These are phyloP conservation scores for Tylopilus vinaceipallidus DNA, from an alignment of 768 basidiomycete species.

Conservation along the genomic window DNA sequence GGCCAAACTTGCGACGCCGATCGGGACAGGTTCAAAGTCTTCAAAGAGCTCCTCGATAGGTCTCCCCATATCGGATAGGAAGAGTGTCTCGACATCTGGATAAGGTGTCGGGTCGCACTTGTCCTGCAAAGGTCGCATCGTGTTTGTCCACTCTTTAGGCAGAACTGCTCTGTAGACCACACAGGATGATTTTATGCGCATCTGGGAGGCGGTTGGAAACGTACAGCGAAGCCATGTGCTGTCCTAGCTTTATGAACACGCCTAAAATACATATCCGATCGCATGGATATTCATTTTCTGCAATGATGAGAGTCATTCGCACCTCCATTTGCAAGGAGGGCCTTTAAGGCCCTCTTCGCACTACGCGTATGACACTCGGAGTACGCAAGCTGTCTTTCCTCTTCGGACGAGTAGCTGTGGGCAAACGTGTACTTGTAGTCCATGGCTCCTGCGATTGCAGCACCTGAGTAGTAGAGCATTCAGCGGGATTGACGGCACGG, in stretches of 20 bases:
- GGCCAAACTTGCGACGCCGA: constrained; percentile 94
- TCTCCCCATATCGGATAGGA: constrained; percentile 74
- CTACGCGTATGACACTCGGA: constrained; percentile 84
- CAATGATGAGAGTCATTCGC: constrained; percentile 18
- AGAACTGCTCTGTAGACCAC: constrained; percentile 44
- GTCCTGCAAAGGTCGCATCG: constrained; percentile 75
- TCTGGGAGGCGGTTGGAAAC: constrained; percentile 25
- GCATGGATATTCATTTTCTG: neutral
- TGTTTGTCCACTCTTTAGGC: constrained; percentile 61
- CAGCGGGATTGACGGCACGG: neutral
- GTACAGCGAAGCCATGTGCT: constrained; percentile 75
- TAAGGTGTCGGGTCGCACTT: constrained; percentile 89
- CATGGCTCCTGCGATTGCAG: constrained; percentile 60
- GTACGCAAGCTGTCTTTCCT: constrained; percentile 51
- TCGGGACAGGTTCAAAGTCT: constrained; percentile 82
- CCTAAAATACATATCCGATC: constrained; percentile 37
- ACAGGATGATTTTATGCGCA: constrained; percentile 9
- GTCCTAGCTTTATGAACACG: constrained; percentile 87
- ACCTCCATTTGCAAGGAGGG: constrained; percentile 90
- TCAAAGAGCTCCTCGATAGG: constrained; percentile 75
- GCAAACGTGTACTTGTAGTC: constrained; percentile 74
- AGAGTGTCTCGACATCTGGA: constrained; percentile 71
- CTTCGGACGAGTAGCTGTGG: constrained; percentile 47
- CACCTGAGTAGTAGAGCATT: constrained; percentile 38
- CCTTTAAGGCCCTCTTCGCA: constrained; percentile 72